phyloP scores from a whole-genome alignment of 2,329 filamentous ascomycete genomes.

The Didymella segeticola region DNA sequence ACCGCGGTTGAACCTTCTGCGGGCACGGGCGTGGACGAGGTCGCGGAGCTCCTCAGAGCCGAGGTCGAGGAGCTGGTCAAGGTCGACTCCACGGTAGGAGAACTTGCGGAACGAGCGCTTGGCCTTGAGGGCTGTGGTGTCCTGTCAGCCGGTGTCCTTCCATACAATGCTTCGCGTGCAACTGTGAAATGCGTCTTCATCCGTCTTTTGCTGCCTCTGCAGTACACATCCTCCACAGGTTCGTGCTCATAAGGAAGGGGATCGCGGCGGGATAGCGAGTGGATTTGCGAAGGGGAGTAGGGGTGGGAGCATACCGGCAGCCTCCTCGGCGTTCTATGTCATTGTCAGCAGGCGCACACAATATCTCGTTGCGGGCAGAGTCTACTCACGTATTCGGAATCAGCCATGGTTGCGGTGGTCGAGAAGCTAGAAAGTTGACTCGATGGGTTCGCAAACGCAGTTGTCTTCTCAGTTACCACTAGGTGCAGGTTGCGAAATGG shows the following conservation, averaged over 20 bases:
- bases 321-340: conserved; percentile 89
- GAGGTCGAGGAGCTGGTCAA: conserved; percentile 99
- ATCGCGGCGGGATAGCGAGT: conserved; percentile 13
- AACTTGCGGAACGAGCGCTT: conserved; percentile 99
- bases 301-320: conserved; percentile 69
- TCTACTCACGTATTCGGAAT: conserved; percentile 82
- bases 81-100: conserved; percentile 98
- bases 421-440: conserved; percentile 53
- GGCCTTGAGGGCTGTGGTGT: conserved; percentile 87
- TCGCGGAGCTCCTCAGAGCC: conserved; percentile 98
- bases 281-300: conserved; percentile 10
- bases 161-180: conserved; percentile 7
- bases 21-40: conserved; percentile 98
- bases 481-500: conserved; percentile 3
- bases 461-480: conserved; percentile 21
- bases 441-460: conserved; percentile 42
- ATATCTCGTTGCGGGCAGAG: conserved; percentile 13
- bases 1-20: conserved; percentile 98
- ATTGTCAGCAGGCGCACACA: conserved; percentile 30
- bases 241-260: conserved; percentile 16
- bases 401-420: conserved; percentile 77
- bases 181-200: conserved; percentile 5
- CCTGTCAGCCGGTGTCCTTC: conserved; percentile 36
- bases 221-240: conserved; percentile 1
- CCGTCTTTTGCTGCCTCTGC: conserved; percentile 1